Percentiles rank a stretch among this genome's conserved stretches.
These are phyloP conservation scores for Trichomonascus vanleenenianus DNA, from an alignment of 805 yeast species.

Conservation along the genomic window DNA sequence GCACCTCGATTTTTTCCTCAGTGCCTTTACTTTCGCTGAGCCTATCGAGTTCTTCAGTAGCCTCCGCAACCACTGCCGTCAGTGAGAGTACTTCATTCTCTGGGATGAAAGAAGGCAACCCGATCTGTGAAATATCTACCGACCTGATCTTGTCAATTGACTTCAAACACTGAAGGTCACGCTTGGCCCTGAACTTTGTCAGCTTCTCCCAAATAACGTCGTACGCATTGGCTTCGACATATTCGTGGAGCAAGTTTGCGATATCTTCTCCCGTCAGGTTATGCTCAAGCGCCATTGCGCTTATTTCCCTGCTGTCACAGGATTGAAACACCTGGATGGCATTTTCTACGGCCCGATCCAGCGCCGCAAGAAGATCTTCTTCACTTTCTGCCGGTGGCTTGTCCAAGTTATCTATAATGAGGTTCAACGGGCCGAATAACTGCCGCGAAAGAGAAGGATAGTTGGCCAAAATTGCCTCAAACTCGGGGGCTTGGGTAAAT, in stretches of 20 bases:
- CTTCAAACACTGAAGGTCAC: conserved; percentile 19
- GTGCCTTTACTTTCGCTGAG: conserved; percentile 28
- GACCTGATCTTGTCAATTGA: conserved; percentile 22
- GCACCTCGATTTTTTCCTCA: conserved; percentile 23
- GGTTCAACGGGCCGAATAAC: conserved; percentile 35
- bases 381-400: conserved; percentile 25
- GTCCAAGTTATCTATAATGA: conserved; percentile 33
- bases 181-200: conserved; percentile 22
- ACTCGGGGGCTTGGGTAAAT: neutral
- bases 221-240: conserved; percentile 62
- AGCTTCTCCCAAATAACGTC: conserved; percentile 56
- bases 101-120: conserved; percentile 25
- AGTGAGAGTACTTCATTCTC: conserved; percentile 18
- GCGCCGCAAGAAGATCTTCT: conserved; percentile 27
- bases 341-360: conserved; percentile 25
- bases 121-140: conserved; percentile 37
- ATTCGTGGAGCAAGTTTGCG: conserved; percentile 53
- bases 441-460: conserved; percentile 34
- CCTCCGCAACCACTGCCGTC: conserved; percentile 42
- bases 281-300: conserved; percentile 20
- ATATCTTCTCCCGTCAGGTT: conserved; percentile 26
- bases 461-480: conserved; percentile 34
- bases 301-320: conserved; percentile 22
- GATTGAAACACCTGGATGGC: conserved; percentile 31
- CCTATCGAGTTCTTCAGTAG: conserved; percentile 45